A percentile compares a stretch with the other conserved stretches of the same genome.
Evolutionary conservation across 495 filamentous ascomycete species (phyloP).

Genomic region (Penicillium riverlandense): DNA sequence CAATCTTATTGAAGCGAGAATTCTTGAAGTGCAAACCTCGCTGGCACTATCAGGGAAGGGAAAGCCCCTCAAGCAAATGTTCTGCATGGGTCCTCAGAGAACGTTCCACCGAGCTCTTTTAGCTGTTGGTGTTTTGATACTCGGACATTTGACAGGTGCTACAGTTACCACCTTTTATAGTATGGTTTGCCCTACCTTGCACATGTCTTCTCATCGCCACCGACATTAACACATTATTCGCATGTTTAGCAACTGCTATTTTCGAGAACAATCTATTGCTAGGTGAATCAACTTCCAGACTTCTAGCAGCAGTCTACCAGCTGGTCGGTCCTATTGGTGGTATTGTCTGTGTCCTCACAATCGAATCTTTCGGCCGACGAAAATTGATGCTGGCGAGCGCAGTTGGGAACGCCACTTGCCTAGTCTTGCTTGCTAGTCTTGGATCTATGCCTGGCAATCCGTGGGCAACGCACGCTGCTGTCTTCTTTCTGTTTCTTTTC

Average conservation of each 20-base stretch:
- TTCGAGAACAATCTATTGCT: slow-evolving; percentile 16
- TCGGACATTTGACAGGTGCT: slow-evolving; percentile 16
- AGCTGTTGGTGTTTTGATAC: slow-evolving; percentile 8
- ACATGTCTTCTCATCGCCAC: too few species aligned
- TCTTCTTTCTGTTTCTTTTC: slow-evolving; percentile 47
- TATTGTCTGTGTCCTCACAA: slow-evolving; percentile 11
- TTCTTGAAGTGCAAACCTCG: slow-evolving; percentile 15
- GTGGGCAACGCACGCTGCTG: slow-evolving; percentile 17
- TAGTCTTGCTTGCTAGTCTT: slow-evolving; percentile 29
- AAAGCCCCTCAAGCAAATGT: slow-evolving; percentile 4
- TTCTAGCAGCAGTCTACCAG: slow-evolving; percentile 15
- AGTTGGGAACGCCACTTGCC: slow-evolving; percentile 33
- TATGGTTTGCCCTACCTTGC: neutral
- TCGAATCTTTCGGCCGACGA: slow-evolving; percentile 16
- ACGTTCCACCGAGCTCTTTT: slow-evolving; percentile 15
- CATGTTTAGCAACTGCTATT: slow-evolving; percentile 9
- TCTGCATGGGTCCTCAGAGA: slow-evolving; percentile 16
- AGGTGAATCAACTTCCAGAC: slow-evolving; percentile 9
- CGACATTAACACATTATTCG: neutral
- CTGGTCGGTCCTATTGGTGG: slow-evolving; percentile 12
- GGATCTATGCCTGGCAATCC: slow-evolving; percentile 7
- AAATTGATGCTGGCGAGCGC: slow-evolving; percentile 12
- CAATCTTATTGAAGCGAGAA: slow-evolving; percentile 4
- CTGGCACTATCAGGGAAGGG: slow-evolving; percentile 6
- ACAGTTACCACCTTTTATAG: slow-evolving; percentile 21